Conservation (phyloP, 805 yeast species). For the Ogataea zsoltii region DNA sequence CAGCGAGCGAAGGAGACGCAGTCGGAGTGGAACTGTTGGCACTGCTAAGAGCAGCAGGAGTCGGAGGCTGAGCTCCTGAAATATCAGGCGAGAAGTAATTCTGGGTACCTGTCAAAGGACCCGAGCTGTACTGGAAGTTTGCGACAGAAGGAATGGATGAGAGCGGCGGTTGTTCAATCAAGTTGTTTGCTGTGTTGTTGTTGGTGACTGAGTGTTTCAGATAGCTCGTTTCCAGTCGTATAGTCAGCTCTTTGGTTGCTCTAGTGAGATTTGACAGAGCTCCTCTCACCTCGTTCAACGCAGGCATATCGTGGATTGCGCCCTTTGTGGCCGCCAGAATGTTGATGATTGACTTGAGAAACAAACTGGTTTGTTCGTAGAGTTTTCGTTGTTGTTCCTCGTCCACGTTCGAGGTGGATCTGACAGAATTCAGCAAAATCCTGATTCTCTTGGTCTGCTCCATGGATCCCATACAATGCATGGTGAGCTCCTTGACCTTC, state of each 20-base stretch:
- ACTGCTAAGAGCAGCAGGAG: background rate
- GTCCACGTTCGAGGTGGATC: slow-evolving; percentile 31
- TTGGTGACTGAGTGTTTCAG: slow-evolving; percentile 35
- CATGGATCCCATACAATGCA: slow-evolving; percentile 75
- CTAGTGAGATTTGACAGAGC: slow-evolving; percentile 80
- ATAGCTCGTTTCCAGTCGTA: slow-evolving; percentile 71
- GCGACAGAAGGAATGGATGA: slow-evolving; percentile 39
- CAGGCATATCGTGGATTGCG: slow-evolving; percentile 79
- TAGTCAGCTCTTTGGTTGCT: slow-evolving; percentile 88
- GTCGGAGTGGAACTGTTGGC: background rate
- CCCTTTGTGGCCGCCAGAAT: slow-evolving; percentile 82
- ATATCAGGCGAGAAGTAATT: slow-evolving; percentile 11
- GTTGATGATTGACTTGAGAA: slow-evolving; percentile 78
- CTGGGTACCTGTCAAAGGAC: slow-evolving; percentile 19
- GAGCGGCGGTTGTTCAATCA: slow-evolving; percentile 36
- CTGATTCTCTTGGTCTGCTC: slow-evolving; percentile 74
- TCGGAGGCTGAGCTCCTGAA: background rate
- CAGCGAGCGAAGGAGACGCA: slow-evolving; percentile 8
- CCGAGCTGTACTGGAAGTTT: slow-evolving; percentile 26
- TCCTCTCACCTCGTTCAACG: slow-evolving; percentile 75
- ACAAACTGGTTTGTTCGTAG: slow-evolving; percentile 84
- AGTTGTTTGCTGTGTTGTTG: slow-evolving; percentile 16
- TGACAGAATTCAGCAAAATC: slow-evolving; percentile 50
- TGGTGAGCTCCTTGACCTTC: slow-evolving; percentile 75
- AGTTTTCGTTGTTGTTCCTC: slow-evolving; percentile 61